phyloP scores from a whole-genome alignment of 148 eudicot genomes.

The Linanthus parryae region DNA sequence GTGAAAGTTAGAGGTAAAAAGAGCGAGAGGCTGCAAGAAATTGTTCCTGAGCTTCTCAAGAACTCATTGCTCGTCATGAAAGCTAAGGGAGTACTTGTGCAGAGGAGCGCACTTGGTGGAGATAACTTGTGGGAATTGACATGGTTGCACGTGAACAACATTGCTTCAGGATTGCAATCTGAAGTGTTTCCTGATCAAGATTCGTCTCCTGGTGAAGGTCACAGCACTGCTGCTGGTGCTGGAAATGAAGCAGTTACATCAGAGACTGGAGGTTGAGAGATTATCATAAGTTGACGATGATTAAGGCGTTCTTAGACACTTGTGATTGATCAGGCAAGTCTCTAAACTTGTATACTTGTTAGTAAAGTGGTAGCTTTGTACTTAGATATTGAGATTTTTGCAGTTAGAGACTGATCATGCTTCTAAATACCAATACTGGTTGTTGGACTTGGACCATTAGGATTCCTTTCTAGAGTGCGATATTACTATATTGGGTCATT shows the following conservation, averaged over 20 bases:
- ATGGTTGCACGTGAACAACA: slow-evolving; percentile 71
- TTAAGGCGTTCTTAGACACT: too few relatives aligned
- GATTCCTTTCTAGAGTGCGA: too few relatives aligned
- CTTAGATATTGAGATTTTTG: too few relatives aligned
- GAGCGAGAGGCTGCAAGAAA: slow-evolving; percentile 74
- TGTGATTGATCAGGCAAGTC: too few relatives aligned
- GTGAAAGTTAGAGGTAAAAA: slow-evolving; percentile 60
- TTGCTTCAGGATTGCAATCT: slow-evolving; percentile 50
- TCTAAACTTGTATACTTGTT: too few relatives aligned
- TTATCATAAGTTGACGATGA: too few relatives aligned
- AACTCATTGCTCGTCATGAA: slow-evolving; percentile 64
- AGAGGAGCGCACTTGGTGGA: slow-evolving; percentile 48
- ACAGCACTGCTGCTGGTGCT: slow-evolving; percentile 3
- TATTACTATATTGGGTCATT: too few relatives aligned
- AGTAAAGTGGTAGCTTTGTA: too few relatives aligned
- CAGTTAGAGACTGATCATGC: too few relatives aligned
- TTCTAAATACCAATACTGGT: too few relatives aligned
- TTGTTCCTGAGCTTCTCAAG: slow-evolving; percentile 58
- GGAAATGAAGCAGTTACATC: slow-evolving; percentile 3
- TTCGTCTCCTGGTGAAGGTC: background rate
- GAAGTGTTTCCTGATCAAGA: slow-evolving; percentile 44
- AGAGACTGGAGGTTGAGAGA: too few relatives aligned
- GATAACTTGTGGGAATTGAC: slow-evolving; percentile 75
- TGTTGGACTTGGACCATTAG: too few relatives aligned
- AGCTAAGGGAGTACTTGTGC: slow-evolving; percentile 46